Evolutionary conservation across 1,139 yeast species (phyloP).

Genomic region (Blastobotrys raffinosifermentans): DNA sequence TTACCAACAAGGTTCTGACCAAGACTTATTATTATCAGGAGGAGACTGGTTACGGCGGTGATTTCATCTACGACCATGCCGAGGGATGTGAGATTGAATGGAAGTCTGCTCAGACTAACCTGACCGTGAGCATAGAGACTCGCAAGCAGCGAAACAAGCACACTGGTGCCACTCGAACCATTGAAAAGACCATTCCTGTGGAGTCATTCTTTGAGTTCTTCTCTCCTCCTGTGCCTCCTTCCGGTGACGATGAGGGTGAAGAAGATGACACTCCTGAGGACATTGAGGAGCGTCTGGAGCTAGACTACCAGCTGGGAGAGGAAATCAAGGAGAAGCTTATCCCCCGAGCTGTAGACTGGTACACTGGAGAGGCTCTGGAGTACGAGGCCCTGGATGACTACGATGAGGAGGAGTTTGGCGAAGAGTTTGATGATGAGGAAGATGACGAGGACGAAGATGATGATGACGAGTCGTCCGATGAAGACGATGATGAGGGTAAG

Average conservation of each 20-base stretch:
- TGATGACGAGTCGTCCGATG: slow-evolving; percentile 43
- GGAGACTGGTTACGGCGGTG: slow-evolving; percentile 92
- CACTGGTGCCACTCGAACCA: slow-evolving; percentile 94
- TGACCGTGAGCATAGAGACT: slow-evolving; percentile 82
- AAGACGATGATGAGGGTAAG: slow-evolving; percentile 47
- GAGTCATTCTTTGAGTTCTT: slow-evolving; percentile 95
- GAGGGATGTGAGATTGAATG: slow-evolving; percentile 86
- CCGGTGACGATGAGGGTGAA: slow-evolving; percentile 40
- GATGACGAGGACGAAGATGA: slow-evolving; percentile 45
- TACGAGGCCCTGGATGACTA: slow-evolving; percentile 44
- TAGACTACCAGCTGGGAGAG: slow-evolving; percentile 95
- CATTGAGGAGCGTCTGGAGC: slow-evolving; percentile 76
- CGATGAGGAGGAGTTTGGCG: slow-evolving; percentile 42
- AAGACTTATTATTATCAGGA: slow-evolving; percentile 93
- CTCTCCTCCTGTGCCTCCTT: slow-evolving; percentile 83
- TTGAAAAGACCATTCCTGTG: slow-evolving; percentile 87
- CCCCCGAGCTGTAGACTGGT: slow-evolving; percentile 97
- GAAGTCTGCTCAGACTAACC: slow-evolving; percentile 74
- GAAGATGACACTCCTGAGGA: slow-evolving; percentile 66
- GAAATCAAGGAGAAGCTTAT: slow-evolving; percentile 91
- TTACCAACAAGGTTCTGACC: slow-evolving; percentile 62
- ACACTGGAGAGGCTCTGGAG: slow-evolving; percentile 91
- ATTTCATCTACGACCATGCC: slow-evolving; percentile 94
- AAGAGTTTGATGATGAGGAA: slow-evolving; percentile 53
- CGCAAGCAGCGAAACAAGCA: slow-evolving; percentile 97